Evolutionary conservation across 2,329 filamentous ascomycete species (phyloP).

Genomic region (Penicillium hordei): DNA sequence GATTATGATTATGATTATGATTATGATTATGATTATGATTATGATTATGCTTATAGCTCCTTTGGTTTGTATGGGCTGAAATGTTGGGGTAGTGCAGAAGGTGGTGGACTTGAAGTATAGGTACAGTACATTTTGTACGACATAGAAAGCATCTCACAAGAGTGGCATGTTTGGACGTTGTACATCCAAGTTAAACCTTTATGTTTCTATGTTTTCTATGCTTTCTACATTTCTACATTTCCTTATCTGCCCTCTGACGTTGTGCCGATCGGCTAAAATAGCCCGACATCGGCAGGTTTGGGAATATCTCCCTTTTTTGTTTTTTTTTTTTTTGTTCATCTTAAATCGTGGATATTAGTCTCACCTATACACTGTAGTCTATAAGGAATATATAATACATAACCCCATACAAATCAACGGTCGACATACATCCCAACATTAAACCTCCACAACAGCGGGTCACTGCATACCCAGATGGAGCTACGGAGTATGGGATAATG

Average conservation of each 20-base stretch:
- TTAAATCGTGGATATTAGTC: too few relatives aligned
- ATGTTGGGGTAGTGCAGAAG: background rate
- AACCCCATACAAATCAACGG: background rate
- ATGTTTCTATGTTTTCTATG: background rate
- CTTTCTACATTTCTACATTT: background rate
- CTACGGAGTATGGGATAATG: background rate
- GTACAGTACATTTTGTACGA: background rate
- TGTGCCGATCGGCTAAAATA: background rate
- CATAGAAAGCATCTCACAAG: background rate
- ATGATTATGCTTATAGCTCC: background rate
- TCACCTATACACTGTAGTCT: background rate
- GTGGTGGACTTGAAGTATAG: background rate
- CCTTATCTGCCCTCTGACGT: slow-evolving; percentile 2
- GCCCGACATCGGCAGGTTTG: slow-evolving; percentile 2
- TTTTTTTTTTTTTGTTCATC: too few relatives aligned
- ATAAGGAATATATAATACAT: background rate
- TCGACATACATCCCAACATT: background rate
- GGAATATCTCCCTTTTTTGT: too few relatives aligned
- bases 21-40: background rate
- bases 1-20: background rate
- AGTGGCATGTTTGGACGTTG: slow-evolving; percentile 4
- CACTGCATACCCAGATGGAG: slow-evolving; percentile 3
- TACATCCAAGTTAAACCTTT: slow-evolving; percentile 1
- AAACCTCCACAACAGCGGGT: background rate
- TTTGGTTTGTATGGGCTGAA: background rate